A percentile compares a stretch with the other conserved stretches of the same genome.
phyloP scores from a whole-genome alignment of 2,329 filamentous ascomycete genomes.

The Phialemoniopsis sp. region DNA sequence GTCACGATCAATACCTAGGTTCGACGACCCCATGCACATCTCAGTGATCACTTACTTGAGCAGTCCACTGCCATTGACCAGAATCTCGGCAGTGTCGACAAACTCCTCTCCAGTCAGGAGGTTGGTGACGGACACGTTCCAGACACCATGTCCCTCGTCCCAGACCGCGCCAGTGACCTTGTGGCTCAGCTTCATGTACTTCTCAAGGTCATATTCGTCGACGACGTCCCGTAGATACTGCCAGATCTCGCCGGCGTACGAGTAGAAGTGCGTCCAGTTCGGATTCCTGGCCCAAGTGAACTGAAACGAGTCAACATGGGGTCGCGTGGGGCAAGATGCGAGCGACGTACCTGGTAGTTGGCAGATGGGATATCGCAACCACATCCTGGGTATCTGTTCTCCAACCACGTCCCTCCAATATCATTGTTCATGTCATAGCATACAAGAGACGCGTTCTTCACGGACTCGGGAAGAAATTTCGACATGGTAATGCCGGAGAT shows the following conservation, averaged over 20 bases:
- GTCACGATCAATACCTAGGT: too few relatives aligned
- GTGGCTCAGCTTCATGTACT: constrained; percentile 37
- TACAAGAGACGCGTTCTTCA: too few relatives aligned
- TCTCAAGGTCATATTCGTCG: constrained; percentile 23
- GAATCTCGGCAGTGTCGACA: constrained; percentile 8
- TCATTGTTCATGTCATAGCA: constrained; percentile 13
- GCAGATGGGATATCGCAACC: too few relatives aligned
- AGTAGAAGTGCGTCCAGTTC: constrained; percentile 22
- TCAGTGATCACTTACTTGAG: constrained; percentile 10
- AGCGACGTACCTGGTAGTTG: too few relatives aligned
- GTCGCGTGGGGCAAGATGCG: too few relatives aligned
- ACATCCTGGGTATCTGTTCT: too few relatives aligned
- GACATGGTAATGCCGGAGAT: too few relatives aligned
- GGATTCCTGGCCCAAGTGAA: constrained; percentile 19
- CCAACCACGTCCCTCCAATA: constrained; percentile 13
- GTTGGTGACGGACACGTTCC: constrained; percentile 23
- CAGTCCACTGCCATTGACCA: constrained; percentile 11
- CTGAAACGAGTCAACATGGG: too few relatives aligned
- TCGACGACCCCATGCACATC: not conserved
- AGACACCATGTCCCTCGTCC: constrained; percentile 34
- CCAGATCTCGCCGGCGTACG: constrained; percentile 12
- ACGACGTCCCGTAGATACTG: constrained; percentile 25
- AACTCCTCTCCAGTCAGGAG: constrained; percentile 11
- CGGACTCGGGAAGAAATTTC: too few relatives aligned
- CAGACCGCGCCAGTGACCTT: constrained; percentile 36